Percentiles rank a stretch among this genome's conserved stretches.
Evolutionary conservation across 108 stramenopile genomes (phyloP).

Genomic region (Nitzschia sp.): DNA sequence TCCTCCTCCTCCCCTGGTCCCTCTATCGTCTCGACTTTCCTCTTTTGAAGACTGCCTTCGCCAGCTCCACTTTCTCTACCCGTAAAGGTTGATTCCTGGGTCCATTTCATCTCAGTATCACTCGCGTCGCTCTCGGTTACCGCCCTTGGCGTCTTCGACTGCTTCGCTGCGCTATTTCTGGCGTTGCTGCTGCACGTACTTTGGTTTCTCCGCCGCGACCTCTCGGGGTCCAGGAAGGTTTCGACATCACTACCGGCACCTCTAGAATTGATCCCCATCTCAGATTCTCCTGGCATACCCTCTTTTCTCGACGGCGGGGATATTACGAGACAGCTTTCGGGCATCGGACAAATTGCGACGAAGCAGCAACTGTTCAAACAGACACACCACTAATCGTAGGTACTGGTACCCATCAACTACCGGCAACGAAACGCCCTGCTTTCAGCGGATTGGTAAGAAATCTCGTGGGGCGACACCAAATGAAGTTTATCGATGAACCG

Average conservation of each 20-base stretch:
- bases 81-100: not conserved
- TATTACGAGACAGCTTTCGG: constrained; percentile 13
- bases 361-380: too few relatives aligned
- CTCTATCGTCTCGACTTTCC: not conserved
- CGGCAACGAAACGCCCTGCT: too few relatives aligned
- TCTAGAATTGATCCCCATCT: constrained; percentile 7
- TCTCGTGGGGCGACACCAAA: too few relatives aligned
- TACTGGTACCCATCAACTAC: too few relatives aligned
- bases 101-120: not conserved
- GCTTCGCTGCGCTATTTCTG: not conserved
- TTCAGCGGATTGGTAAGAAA: too few relatives aligned
- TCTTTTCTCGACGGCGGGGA: constrained; percentile 4
- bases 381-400: too few relatives aligned
- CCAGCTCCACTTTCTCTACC: not conserved
- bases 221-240: not conserved
- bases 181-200: not conserved
- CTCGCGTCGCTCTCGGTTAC: not conserved
- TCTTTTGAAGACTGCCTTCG: not conserved
- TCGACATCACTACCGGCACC: not conserved
- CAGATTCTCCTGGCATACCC: constrained; percentile 9
- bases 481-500: too few relatives aligned
- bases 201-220: not conserved
- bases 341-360: too few relatives aligned
- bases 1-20: not conserved
- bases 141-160: not conserved